Base-by-base conservation (phyloP, 192 early-diverging fungal genomes). In the Coemansia javaensis region DNA sequence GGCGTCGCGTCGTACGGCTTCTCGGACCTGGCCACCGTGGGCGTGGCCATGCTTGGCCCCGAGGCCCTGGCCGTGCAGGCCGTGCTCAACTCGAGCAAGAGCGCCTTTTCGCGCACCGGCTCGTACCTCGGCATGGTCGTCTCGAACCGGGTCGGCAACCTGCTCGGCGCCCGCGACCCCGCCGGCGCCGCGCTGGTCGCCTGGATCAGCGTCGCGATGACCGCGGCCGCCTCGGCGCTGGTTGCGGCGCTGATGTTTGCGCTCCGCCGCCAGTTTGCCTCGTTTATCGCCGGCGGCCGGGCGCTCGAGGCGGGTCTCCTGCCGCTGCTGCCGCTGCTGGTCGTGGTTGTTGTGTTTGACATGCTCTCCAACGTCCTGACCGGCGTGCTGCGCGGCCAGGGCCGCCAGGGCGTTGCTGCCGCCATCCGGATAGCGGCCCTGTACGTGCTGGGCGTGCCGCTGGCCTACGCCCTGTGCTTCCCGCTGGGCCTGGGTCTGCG, bases 61-160 rank as follows among this genome's bases (percentile, higher is more conserved):
- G 50, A 75, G 14, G 68, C 74, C 22, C 68, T 98, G 31, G 94
- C 93, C 12, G 83, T 89, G 17, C 95, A 98, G 51, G 84, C 83
- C 5, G 69, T 90, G 23, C 66, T 90, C 27, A 77, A 94, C 32
- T 90, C 86, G 16, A 86, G 85, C 18, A 78, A 82, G 4, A 74
- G 79, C 39, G 54, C 87, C 34, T 57, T 85, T 5, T 90, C 87
- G 48, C 84, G 84, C 9, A 77, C 90, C 11, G 90, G 90, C 3
- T 75, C 71, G 0, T 75, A 75, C 21, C 65, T 96, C 12, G 74
- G 86, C 21, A 82, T 97, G 45, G 91, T 85, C 0, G 80, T 83
- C 0, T 83, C 88, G 8, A 90, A 86, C 37, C 73, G 95, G 9
- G 84, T 94, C 22, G 93, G 87, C 42, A 85, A 86, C 38, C 59